These are phyloP conservation scores for Stereum hirsutum DNA, from an alignment of 1,284 basidiomycete genomes.

Conservation along the genomic window DNA sequence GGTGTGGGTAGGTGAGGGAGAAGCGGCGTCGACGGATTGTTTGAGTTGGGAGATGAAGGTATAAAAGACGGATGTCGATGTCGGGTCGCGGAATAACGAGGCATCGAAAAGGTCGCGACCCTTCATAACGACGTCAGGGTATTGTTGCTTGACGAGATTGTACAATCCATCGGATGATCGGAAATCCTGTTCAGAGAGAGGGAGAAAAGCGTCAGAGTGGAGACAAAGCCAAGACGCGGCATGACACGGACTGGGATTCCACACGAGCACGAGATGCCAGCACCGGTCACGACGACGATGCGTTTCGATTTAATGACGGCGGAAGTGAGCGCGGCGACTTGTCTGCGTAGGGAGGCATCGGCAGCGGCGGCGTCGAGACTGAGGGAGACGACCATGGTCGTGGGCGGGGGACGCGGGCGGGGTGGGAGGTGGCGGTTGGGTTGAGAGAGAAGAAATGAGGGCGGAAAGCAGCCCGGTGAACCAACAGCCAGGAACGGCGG, in stretches of 20 bases:
- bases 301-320: constrained; percentile 76
- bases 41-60: constrained; percentile 92
- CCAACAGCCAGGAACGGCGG: no score
- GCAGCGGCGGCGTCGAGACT: constrained; percentile 34
- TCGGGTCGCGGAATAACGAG: constrained; percentile 75
- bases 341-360: constrained; percentile 43
- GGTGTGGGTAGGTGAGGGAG: constrained; percentile 79
- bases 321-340: constrained; percentile 61
- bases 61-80: constrained; percentile 87
- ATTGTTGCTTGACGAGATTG: constrained; percentile 76
- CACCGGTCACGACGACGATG: constrained; percentile 83
- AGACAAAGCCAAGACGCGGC: neutral
- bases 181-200: constrained; percentile 56
- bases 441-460: constrained; percentile 2
- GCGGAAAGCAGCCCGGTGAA: no score
- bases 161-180: constrained; percentile 86
- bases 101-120: constrained; percentile 89
- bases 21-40: constrained; percentile 69
- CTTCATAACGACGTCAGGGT: constrained; percentile 76
- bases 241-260: constrained; percentile 73
- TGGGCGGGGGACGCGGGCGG: constrained; percentile 4
- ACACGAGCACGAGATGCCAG: constrained; percentile 88
- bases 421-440: neutral
- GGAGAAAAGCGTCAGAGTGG: neutral
- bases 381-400: constrained; percentile 47